Evolutionary conservation across 2,329 filamentous ascomycete species (phyloP).

Genomic region (Colletotrichum destructivum): DNA sequence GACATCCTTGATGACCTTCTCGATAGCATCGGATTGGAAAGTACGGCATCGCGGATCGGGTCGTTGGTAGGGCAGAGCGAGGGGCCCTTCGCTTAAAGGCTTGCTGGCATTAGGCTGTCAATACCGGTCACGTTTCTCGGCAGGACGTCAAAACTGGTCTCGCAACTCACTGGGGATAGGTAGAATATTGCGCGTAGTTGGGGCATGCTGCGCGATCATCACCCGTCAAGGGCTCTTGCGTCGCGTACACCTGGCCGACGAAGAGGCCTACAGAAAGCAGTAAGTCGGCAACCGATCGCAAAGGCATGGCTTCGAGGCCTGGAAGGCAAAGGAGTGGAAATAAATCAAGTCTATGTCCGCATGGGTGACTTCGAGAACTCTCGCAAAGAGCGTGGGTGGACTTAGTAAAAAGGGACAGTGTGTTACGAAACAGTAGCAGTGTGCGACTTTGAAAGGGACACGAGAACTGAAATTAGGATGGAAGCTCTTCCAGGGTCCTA

Average conservation of each 20-base stretch:
- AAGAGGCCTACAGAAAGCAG: constrained; percentile 44
- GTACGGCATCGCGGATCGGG: constrained; percentile 87
- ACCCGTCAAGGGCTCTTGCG: constrained; percentile 37
- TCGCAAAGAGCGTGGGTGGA: background rate
- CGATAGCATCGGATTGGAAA: constrained; percentile 88
- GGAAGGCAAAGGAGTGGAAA: constrained; percentile 14
- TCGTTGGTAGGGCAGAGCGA: constrained; percentile 88
- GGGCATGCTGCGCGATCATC: constrained; percentile 54
- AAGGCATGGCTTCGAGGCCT: constrained; percentile 33
- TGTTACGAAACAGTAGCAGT: constrained; percentile 11
- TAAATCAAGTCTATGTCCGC: constrained; percentile 10
- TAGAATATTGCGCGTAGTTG: constrained; percentile 58
- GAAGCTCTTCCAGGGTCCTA: constrained; percentile 9
- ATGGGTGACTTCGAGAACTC: constrained; percentile 13
- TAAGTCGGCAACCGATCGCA: constrained; percentile 29
- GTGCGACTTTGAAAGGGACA: constrained; percentile 17
- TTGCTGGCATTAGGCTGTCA: constrained; percentile 63
- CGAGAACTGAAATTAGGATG: constrained; percentile 6
- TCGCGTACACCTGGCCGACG: constrained; percentile 40
- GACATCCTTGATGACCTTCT: constrained; percentile 88
- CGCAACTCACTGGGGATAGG: constrained; percentile 55
- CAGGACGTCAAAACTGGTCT: background rate
- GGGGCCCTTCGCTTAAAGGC: constrained; percentile 84
- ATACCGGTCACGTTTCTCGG: background rate
- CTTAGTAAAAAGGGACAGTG: background rate